phyloP scores from a whole-genome alignment of 345 rosid species.

The Lenwebbia sp. region DNA sequence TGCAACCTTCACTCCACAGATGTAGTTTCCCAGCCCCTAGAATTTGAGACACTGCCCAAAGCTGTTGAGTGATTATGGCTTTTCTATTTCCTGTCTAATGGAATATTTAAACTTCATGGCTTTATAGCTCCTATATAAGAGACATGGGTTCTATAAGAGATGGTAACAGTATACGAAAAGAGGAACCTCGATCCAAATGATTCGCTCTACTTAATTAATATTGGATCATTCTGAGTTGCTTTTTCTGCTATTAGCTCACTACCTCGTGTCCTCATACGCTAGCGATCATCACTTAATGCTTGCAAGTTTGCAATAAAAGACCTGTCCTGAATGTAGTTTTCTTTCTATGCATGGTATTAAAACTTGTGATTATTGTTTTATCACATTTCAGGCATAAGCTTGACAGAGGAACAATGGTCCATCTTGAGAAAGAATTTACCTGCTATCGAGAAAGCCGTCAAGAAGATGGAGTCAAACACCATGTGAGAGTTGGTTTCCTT shows the following conservation, averaged over 20 bases:
- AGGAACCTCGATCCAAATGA: not conserved
- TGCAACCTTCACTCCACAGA: not conserved
- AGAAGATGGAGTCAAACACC: conserved; percentile 47
- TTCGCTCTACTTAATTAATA: not conserved
- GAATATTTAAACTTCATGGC: not conserved
- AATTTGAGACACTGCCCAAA: not conserved
- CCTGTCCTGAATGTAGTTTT: not conserved
- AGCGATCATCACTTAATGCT: not conserved
- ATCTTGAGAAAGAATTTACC: conserved; percentile 45
- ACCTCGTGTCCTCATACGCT: not conserved
- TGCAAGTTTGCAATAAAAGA: not conserved
- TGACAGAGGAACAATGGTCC: conserved; percentile 85
- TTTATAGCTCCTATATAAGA: not conserved
- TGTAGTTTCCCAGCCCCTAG: not conserved
- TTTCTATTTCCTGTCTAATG: not conserved
- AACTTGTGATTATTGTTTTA: not conserved
- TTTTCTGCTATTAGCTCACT: not conserved
- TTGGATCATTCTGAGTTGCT: not conserved
- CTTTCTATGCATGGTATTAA: not conserved
- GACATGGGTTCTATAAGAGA: not conserved
- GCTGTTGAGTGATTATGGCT: not conserved
- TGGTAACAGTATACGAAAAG: not conserved
- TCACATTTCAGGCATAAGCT: conserved; percentile 56
- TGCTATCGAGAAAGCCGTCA: conserved; percentile 60
- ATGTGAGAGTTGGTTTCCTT: not conserved